A percentile compares a stretch with the other conserved stretches of the same genome.
phyloP scores from a whole-genome alignment of 306 rosid genomes.

The Castanopsis chinensis region DNA sequence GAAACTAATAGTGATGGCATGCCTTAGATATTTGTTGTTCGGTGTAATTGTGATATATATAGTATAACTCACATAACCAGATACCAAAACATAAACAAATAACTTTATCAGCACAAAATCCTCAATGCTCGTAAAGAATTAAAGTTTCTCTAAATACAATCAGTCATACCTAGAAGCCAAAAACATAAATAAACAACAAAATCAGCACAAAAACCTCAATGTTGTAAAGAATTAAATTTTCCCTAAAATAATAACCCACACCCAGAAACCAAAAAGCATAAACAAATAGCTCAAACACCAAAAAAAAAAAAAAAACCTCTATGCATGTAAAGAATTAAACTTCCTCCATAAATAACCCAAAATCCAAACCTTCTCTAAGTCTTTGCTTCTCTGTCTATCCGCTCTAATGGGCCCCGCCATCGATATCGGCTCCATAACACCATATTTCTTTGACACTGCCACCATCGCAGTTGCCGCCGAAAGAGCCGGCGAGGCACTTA shows the following conservation, averaged over 20 bases:
- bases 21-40: no score
- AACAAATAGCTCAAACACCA: no score
- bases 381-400: constrained; percentile 46
- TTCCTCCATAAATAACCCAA: background rate
- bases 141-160: background rate
- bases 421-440: constrained; percentile 69
- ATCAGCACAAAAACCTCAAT: background rate
- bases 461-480: no score
- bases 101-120: constrained; percentile 1
- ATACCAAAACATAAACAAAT: background rate
- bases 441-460: constrained; percentile 36
- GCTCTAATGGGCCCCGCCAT: constrained; percentile 50
- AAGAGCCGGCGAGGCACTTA: constrained; percentile 27
- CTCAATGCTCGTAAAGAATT: background rate
- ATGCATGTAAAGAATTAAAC: background rate
- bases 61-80: constrained; percentile 36
- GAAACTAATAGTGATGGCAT: no score
- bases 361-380: constrained; percentile 62
- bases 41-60: no score
- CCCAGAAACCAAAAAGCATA: background rate
- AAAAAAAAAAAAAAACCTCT: no score
- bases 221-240: background rate
- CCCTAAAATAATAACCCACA: background rate
- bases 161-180: constrained; percentile 5
- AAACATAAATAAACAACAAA: background rate